phyloP scores from a whole-genome alignment of 257 asterid genomes.

The Euphrasia confusa region DNA sequence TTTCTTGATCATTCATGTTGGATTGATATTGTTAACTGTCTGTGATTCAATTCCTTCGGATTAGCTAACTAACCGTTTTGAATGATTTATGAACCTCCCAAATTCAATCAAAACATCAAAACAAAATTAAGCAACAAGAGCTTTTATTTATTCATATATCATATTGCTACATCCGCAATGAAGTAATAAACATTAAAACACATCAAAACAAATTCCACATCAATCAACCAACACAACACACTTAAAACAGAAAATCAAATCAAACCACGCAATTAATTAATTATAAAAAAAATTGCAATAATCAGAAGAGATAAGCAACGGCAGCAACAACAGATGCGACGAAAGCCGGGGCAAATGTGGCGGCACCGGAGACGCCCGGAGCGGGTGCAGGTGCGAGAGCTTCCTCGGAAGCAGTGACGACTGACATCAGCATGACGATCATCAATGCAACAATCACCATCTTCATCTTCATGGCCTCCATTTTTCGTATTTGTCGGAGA shows the following conservation, averaged over 20 bases:
- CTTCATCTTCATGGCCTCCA: constrained; percentile 47
- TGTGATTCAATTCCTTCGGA: too few species aligned
- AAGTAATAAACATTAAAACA: not conserved
- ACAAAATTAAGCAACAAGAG: not conserved
- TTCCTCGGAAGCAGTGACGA: constrained; percentile 43
- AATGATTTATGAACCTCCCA: too few species aligned
- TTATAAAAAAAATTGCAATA: not conserved
- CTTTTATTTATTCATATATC: not conserved
- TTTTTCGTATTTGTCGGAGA: constrained; percentile 21
- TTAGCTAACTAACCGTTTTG: too few species aligned
- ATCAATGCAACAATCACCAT: constrained; percentile 35
- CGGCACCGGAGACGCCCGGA: constrained; percentile 32
- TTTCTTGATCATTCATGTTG: too few species aligned
- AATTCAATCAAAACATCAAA: too few species aligned
- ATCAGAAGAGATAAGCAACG: constrained; percentile 39
- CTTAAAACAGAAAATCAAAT: not conserved
- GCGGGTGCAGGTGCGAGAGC: constrained; percentile 51
- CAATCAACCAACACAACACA: not conserved
- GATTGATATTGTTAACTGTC: too few species aligned
- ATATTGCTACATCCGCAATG: too few species aligned
- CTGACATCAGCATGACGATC: constrained; percentile 35
- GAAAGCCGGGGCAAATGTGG: constrained; percentile 42
- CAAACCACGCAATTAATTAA: not conserved
- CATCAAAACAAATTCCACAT: not conserved
- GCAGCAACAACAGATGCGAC: constrained; percentile 39